phyloP scores from a whole-genome alignment of 192 early-diverging fungal genomes.

The Pilaira anomala region DNA sequence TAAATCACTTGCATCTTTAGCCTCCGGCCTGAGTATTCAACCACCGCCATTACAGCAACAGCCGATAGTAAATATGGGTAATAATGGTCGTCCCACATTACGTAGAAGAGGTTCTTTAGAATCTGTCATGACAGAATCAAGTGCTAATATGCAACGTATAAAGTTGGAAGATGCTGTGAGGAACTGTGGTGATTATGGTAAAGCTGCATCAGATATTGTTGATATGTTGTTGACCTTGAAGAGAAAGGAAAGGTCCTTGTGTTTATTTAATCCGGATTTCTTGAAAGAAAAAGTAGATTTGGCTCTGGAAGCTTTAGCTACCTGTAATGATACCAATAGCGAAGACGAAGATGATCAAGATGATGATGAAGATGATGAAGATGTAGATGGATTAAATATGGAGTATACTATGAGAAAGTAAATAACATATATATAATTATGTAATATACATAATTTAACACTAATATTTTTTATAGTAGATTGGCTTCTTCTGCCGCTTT shows the following conservation, averaged over 20 bases:
- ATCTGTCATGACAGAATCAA: conserved; percentile 37
- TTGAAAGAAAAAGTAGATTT: conserved; percentile 35
- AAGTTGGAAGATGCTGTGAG: conserved; percentile 36
- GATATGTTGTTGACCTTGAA: conserved; percentile 43
- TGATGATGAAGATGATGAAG: conserved; percentile 16
- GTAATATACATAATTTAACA: too few species aligned
- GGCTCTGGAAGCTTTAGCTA: conserved; percentile 36
- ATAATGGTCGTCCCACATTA: conserved; percentile 18
- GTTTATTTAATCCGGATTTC: conserved; percentile 43
- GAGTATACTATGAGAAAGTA: conserved; percentile 4
- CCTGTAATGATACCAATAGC: conserved; percentile 15
- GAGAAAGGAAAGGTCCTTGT: conserved; percentile 43
- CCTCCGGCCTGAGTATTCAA: conserved; percentile 19
- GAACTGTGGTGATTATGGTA: conserved; percentile 19
- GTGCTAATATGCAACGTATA: conserved; percentile 26
- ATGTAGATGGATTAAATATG: conserved; percentile 3
- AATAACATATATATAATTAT: background rate
- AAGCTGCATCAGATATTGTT: conserved; percentile 34
- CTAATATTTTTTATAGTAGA: background rate
- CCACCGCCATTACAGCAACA: conserved; percentile 6
- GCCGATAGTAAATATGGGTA: background rate
- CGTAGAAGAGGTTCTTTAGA: conserved; percentile 31
- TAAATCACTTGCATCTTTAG: conserved; percentile 7
- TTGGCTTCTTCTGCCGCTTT: background rate
- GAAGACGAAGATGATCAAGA: conserved; percentile 7